Conservation (phyloP, 352 stramenopile species). For the Phytophthora palmivora region DNA sequence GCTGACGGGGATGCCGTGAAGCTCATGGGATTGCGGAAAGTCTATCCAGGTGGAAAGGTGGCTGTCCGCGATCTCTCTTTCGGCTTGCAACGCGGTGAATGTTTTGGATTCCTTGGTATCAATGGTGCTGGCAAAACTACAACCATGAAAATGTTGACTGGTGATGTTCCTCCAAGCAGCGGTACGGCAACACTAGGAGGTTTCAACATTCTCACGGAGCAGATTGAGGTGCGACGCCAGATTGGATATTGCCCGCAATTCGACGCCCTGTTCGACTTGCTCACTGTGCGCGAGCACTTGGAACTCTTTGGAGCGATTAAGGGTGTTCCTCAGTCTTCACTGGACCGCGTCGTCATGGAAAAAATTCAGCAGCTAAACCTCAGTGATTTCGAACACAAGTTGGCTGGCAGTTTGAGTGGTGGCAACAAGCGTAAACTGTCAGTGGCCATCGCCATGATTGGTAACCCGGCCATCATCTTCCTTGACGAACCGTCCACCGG, state of each 20-base stretch:
- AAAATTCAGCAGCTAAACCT: slow-evolving; percentile 89
- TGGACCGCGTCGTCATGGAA: slow-evolving; percentile 67
- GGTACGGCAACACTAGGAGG: slow-evolving; percentile 48
- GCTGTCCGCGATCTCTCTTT: slow-evolving; percentile 79
- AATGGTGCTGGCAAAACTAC: slow-evolving; percentile 96
- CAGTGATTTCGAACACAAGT: slow-evolving; percentile 79
- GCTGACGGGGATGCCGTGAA: slow-evolving; percentile 50
- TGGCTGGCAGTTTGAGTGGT: slow-evolving; percentile 80
- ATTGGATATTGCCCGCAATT: slow-evolving; percentile 95
- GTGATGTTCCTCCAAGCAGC: slow-evolving; percentile 66
- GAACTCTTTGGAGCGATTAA: slow-evolving; percentile 93
- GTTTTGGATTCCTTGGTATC: slow-evolving; percentile 94
- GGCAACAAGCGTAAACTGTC: slow-evolving; percentile 95
- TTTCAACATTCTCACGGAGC: slow-evolving; percentile 45
- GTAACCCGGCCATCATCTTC: slow-evolving; percentile 88
- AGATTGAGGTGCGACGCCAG: slow-evolving; percentile 65
- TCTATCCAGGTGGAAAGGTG: slow-evolving; percentile 81
- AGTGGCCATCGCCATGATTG: slow-evolving; percentile 94
- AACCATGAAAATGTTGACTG: slow-evolving; percentile 94
- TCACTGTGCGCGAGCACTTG: slow-evolving; percentile 90
- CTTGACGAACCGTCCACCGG: slow-evolving; percentile 92
- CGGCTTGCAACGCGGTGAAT: slow-evolving; percentile 81
- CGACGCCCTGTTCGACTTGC: slow-evolving; percentile 81
- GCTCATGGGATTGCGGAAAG: slow-evolving; percentile 66
- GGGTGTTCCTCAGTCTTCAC: slow-evolving; percentile 75